These are phyloP conservation scores for Venturia aucupariae DNA, from an alignment of 2,329 filamentous ascomycete species.

Conservation along the genomic window DNA sequence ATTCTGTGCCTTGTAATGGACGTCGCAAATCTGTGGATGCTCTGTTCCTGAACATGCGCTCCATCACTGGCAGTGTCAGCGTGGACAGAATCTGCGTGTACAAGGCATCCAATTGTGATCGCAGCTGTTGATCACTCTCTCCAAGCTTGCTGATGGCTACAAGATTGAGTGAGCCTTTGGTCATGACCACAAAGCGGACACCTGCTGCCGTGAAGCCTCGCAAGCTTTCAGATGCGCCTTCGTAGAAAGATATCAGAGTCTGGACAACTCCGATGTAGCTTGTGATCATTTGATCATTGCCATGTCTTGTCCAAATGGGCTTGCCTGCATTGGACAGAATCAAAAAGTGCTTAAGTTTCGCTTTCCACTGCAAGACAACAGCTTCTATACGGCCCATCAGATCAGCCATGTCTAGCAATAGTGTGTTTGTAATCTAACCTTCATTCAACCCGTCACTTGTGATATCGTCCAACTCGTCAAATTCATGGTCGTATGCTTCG, in stretches of 20 bases:
- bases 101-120: conserved; percentile 79
- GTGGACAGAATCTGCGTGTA: conserved; percentile 99
- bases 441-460: conserved; percentile 46
- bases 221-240: conserved; percentile 67
- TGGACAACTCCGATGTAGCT: conserved; percentile 92
- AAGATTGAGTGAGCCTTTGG: conserved; percentile 80
- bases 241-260: conserved; percentile 95
- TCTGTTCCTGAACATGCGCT: conserved; percentile 76
- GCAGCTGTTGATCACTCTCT: conserved; percentile 85
- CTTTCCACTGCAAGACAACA: conserved; percentile 68
- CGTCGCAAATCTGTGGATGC: conserved; percentile 90
- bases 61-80: conserved; percentile 77
- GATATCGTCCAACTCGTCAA: conserved; percentile 61
- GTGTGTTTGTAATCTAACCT: conserved; percentile 35
- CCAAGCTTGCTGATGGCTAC: conserved; percentile 85
- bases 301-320: conserved; percentile 92
- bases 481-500: conserved; percentile 64
- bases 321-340: conserved; percentile 94
- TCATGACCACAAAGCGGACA: conserved; percentile 75
- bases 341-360: conserved; percentile 93
- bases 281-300: conserved; percentile 81
- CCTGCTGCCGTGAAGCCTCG: conserved; percentile 79
- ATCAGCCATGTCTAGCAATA: conserved; percentile 18
- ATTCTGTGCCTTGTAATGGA: conserved; percentile 84
- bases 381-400: conserved; percentile 24